Conservation (phyloP, 2,329 filamentous ascomycete genomes). For the Cladosporium cucumerinum region DNA sequence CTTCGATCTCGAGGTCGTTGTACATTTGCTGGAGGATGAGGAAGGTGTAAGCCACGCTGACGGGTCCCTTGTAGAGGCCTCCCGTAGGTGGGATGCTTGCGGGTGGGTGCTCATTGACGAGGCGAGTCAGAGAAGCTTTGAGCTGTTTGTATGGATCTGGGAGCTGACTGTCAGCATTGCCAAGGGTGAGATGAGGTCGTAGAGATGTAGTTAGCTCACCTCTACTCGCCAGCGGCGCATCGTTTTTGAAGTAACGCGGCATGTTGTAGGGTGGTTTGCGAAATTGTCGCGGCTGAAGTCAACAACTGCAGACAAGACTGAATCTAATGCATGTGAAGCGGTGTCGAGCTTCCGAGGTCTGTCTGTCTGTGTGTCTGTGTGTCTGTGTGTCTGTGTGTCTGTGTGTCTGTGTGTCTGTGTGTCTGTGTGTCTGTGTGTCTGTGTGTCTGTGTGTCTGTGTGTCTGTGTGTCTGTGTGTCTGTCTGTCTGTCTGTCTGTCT, state of each 20-base stretch:
- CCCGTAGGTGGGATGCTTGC: constrained; percentile 45
- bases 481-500: too few species aligned
- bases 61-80: constrained; percentile 50
- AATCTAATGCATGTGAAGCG: constrained; percentile 9
- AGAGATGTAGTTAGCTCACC: constrained; percentile 21
- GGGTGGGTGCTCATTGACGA: constrained; percentile 48
- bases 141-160: constrained; percentile 50
- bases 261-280: constrained; percentile 25
- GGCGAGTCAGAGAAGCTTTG: constrained; percentile 48
- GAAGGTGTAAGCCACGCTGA: constrained; percentile 50
- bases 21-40: constrained; percentile 50
- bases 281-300: background rate
- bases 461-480: too few species aligned
- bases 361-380: too few species aligned
- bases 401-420: too few species aligned
- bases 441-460: too few species aligned
- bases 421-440: too few species aligned
- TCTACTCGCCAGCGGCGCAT: constrained; percentile 36
- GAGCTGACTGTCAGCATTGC: background rate
- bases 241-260: constrained; percentile 41
- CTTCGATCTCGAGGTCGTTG: constrained; percentile 46
- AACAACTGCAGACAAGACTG: background rate
- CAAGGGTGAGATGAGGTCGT: background rate
- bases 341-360: constrained; percentile 8
- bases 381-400: too few species aligned